Percentiles rank a stretch among this genome's conserved stretches.
Evolutionary conservation across 2,329 filamentous ascomycete genomes (phyloP).

Genomic region (Graphilbum sp.): DNA sequence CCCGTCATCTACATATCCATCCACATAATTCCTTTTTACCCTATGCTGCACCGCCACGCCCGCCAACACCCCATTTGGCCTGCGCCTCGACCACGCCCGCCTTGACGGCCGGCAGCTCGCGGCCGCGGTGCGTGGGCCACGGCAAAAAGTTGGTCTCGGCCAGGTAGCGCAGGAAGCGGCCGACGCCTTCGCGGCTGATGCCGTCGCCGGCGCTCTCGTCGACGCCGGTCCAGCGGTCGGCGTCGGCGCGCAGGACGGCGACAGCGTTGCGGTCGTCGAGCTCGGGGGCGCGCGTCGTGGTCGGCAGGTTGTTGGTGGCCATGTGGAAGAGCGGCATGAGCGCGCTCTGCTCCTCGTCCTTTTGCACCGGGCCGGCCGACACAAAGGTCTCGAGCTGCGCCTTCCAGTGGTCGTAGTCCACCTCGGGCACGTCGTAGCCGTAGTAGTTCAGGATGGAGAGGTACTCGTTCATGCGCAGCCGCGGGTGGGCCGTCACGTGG

Average conservation of each 20-base stretch:
- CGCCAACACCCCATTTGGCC: too few relatives aligned
- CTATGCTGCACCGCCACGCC: too few relatives aligned
- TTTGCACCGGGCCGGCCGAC: slow-evolving; percentile 31
- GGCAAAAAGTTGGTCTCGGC: slow-evolving; percentile 46
- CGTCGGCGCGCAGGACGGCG: slow-evolving; percentile 45
- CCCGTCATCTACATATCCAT: too few relatives aligned
- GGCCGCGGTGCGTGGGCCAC: slow-evolving; percentile 16
- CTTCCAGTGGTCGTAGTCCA: slow-evolving; percentile 55
- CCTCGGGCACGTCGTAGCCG: slow-evolving; percentile 52
- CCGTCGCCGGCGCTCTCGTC: slow-evolving; percentile 27
- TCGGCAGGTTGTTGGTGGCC: slow-evolving; percentile 52
- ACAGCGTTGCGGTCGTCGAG: slow-evolving; percentile 58
- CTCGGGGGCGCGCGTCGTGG: slow-evolving; percentile 53
- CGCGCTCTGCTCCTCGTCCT: slow-evolving; percentile 36
- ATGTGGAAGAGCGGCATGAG: slow-evolving; percentile 63
- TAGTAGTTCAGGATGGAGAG: slow-evolving; percentile 54
- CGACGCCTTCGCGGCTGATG: slow-evolving; percentile 44
- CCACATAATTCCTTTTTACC: too few relatives aligned
- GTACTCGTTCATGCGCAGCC: slow-evolving; percentile 63
- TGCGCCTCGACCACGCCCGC: slow-evolving; percentile 12
- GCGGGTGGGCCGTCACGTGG: slow-evolving; percentile 66
- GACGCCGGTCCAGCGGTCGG: slow-evolving; percentile 23
- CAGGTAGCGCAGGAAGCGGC: slow-evolving; percentile 47
- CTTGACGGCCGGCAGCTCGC: slow-evolving; percentile 18
- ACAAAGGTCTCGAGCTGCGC: slow-evolving; percentile 52